Evolutionary conservation across 2,329 filamentous ascomycete species (phyloP).

Genomic region (Calonectria crousiana): DNA sequence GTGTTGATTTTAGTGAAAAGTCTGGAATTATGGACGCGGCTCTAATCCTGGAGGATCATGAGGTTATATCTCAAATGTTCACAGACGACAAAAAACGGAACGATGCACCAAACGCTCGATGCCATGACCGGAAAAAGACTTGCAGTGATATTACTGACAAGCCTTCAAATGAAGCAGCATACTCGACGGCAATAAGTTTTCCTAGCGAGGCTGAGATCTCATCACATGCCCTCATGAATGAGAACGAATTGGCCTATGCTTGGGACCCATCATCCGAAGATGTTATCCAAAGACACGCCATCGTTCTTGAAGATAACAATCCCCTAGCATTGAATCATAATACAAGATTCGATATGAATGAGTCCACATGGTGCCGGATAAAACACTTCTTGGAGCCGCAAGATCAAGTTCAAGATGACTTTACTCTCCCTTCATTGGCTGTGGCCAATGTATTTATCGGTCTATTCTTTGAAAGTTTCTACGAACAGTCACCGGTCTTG

Average conservation of each 20-base stretch:
- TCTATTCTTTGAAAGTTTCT: constrained; percentile 3
- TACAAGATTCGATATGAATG: background rate
- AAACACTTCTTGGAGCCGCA: background rate
- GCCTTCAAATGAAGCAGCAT: background rate
- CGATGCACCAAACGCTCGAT: background rate
- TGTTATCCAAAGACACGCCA: background rate
- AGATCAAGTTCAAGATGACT: background rate
- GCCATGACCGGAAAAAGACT: background rate
- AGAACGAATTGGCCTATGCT: background rate
- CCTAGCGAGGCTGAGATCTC: background rate
- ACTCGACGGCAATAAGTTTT: background rate
- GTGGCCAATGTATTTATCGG: constrained; percentile 5
- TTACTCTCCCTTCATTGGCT: background rate
- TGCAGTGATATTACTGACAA: no score
- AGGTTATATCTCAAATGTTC: background rate
- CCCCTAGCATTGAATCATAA: background rate
- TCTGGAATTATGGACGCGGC: background rate
- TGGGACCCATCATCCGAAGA: constrained; percentile 5
- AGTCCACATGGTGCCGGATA: background rate
- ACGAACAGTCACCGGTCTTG: background rate
- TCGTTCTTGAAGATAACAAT: background rate
- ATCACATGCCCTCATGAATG: background rate
- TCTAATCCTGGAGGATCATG: background rate
- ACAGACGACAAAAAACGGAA: background rate
- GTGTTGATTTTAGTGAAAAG: background rate